Conservation (phyloP, 2,329 filamentous ascomycete species). For the Colletotrichum chlorophyti region DNA sequence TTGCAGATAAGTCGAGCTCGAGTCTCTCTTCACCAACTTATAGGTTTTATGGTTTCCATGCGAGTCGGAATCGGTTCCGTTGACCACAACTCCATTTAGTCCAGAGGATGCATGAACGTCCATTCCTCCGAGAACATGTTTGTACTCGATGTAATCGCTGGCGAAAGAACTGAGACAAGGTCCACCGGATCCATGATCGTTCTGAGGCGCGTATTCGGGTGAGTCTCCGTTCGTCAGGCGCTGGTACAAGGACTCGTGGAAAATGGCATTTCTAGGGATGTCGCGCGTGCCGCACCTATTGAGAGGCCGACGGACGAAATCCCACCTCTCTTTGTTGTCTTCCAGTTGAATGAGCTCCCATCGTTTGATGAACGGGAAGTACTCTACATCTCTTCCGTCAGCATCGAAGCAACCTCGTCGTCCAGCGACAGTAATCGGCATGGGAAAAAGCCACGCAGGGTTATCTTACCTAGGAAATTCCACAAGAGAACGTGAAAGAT, state of each 20-base stretch:
- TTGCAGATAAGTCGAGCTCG: no score
- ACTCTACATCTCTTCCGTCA: background rate
- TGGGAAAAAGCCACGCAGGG: background rate
- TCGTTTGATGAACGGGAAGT: slow-evolving; percentile 43
- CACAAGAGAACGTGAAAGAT: slow-evolving; percentile 47
- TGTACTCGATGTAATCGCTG: no score
- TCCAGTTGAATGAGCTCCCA: slow-evolving; percentile 48
- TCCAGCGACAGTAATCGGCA: slow-evolving; percentile 38
- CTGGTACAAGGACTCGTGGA: slow-evolving; percentile 45
- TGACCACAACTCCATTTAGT: no score
- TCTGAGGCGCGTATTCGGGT: slow-evolving; percentile 38
- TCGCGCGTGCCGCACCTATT: slow-evolving; percentile 45
- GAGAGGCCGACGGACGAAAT: slow-evolving; percentile 43
- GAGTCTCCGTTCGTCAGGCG: slow-evolving; percentile 37
- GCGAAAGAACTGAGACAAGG: no score
- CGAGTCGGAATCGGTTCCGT: no score
- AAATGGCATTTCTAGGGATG: slow-evolving; percentile 44
- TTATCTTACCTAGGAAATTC: slow-evolving; percentile 49
- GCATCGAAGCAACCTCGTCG: background rate
- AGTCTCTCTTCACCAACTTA: no score
- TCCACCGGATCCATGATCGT: slow-evolving; percentile 47
- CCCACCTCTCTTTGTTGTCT: slow-evolving; percentile 36
- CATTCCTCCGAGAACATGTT: no score
- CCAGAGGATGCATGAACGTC: no score
- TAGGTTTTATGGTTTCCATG: no score